Evolutionary conservation across 2,329 filamentous ascomycete species (phyloP), one percentile per base, ranked within the genome.

Genomic region (Fusarium phyllophilum): DNA sequence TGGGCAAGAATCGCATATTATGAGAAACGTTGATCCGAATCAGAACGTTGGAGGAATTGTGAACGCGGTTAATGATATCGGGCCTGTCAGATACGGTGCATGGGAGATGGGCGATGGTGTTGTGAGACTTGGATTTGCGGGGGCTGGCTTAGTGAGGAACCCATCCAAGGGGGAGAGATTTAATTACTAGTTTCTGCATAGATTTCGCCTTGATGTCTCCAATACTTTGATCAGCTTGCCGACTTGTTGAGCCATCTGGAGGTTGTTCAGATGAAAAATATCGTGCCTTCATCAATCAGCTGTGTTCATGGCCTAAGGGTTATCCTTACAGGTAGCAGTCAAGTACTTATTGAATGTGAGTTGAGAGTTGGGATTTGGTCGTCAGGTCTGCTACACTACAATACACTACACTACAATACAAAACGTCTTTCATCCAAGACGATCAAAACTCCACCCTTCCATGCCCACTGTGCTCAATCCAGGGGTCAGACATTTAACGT

Each of bases 91-190:
- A 14, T 77, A 77, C 12, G 75, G 75, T n/a, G 75, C 73, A 5
- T 75, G 71, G 61, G 75, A 77, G 22, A 70, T 73, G 41, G 51
- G 61, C 14, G 67, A 75, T 54, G 75, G 75, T 6, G 58, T 66
- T 2, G 49, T 75, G 0, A 68, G 73, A n/a, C 73, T 77, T 34
- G 75, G 75, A 0, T 77, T 77, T 46, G 70, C 73, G 6, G 65
- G 65, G 15, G 75, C 68, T 24, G 63, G 55, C 0, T 34, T 68
- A 4, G 68, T 77, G 14, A 74, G 75, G 1, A 72, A 61, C 34
- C 75, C 75, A 5, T 62, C 58, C 5, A 77, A 70, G 9, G 75
- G 75, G 1, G 75, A 77, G 29, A 68, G 70, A 24, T 77, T 77
- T 11, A 66, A 63, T 45, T 76, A 75, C 14, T 76, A 72, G 15